A percentile compares a stretch with the other conserved stretches of the same genome.
These are phyloP conservation scores for Colletotrichum lindemuthianum DNA, from an alignment of 2,329 filamentous ascomycete genomes.

Conservation along the genomic window DNA sequence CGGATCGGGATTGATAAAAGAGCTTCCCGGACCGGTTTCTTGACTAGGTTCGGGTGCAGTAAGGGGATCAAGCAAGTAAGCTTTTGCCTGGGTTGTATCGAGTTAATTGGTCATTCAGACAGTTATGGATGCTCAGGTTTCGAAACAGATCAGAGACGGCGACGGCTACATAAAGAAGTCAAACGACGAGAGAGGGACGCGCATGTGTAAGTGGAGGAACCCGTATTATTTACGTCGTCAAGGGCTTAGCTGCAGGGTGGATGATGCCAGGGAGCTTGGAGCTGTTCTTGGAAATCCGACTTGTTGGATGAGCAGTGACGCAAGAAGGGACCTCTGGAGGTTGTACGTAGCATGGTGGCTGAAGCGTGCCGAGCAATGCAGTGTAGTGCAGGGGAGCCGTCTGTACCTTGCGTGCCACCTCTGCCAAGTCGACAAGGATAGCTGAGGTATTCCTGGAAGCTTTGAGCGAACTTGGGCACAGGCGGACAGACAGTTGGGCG, in stretches of 20 bases:
- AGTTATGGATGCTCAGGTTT: background rate
- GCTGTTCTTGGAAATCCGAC: conserved; percentile 33
- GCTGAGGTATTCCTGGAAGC: conserved; percentile 15
- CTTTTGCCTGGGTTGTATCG: conserved; percentile 61
- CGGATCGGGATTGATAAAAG: conserved; percentile 55
- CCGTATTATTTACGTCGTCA: conserved; percentile 38
- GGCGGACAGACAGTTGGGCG: conserved; percentile 8
- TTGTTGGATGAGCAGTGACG: conserved; percentile 33
- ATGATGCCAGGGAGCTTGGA: conserved; percentile 28
- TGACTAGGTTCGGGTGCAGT: conserved; percentile 74
- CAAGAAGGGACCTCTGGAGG: conserved; percentile 29
- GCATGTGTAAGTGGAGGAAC: conserved; percentile 28
- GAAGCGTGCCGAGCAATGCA: conserved; percentile 17
- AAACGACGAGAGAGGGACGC: conserved; percentile 17
- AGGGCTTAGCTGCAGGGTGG: conserved; percentile 32
- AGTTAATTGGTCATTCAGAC: conserved; percentile 3
- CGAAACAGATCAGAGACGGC: background rate
- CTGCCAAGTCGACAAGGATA: conserved; percentile 25
- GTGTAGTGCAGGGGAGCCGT: conserved; percentile 20
- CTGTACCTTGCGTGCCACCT: conserved; percentile 23
- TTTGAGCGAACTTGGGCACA: conserved; percentile 10
- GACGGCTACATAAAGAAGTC: conserved; percentile 1
- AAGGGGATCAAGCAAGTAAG: conserved; percentile 76
- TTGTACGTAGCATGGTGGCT: conserved; percentile 24
- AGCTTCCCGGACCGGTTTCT: conserved; percentile 72